A percentile compares a stretch with the other conserved stretches of the same genome.
Conservation (phyloP, 2,329 filamentous ascomycete species). For the Hypoxylon sp. region DNA sequence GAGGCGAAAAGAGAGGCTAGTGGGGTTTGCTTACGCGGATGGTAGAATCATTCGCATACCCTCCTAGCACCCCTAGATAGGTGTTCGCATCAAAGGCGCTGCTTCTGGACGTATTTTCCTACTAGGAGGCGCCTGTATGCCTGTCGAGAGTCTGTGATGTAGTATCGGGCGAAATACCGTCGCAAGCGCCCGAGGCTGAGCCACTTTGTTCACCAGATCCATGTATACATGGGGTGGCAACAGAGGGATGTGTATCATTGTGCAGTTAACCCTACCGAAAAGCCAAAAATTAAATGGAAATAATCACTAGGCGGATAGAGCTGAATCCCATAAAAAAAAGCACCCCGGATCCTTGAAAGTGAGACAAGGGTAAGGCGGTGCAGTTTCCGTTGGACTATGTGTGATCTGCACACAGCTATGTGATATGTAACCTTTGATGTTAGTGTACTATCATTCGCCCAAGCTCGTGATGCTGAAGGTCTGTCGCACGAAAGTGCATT, state of each 20-base stretch:
- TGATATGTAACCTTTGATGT: slow-evolving; percentile 1
- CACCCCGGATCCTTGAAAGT: background rate
- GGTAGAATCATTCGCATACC: slow-evolving; percentile 4
- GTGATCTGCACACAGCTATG: background rate
- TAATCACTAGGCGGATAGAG: slow-evolving; percentile 12
- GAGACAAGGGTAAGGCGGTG: background rate
- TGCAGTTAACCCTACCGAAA: slow-evolving; percentile 1
- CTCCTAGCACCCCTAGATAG: background rate
- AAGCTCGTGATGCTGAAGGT: slow-evolving; percentile 9
- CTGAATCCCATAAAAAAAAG: background rate
- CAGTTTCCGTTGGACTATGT: slow-evolving; percentile 7
- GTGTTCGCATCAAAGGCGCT: slow-evolving; percentile 11
- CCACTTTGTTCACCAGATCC: background rate
- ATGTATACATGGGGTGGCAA: background rate
- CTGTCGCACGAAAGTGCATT: slow-evolving; percentile 4
- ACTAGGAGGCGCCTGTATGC: slow-evolving; percentile 14
- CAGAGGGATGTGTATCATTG: background rate
- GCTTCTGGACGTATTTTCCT: slow-evolving; percentile 4
- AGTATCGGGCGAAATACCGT: slow-evolving; percentile 29
- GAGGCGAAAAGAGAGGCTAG: background rate
- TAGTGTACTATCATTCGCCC: slow-evolving; percentile 3
- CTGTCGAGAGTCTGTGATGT: slow-evolving; percentile 16
- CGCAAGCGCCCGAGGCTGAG: slow-evolving; percentile 38
- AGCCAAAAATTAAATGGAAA: slow-evolving; percentile 1
- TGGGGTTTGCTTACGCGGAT: background rate